phyloP scores from a whole-genome alignment of 2,329 filamentous ascomycete genomes.

The Aureobasidium sp. region DNA sequence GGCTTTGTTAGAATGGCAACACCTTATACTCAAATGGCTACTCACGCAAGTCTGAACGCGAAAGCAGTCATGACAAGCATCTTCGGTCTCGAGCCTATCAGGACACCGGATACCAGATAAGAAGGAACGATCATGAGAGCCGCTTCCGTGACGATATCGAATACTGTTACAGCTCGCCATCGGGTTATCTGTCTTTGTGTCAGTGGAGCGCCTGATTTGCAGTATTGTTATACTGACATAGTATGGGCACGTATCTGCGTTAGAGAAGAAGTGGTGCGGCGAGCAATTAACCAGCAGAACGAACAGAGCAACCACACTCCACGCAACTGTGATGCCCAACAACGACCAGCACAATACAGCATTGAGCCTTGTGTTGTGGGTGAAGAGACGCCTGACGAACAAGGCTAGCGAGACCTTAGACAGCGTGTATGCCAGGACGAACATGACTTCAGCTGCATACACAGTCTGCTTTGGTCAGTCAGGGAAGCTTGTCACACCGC shows the following conservation, averaged over 20 bases:
- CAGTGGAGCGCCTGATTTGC: not conserved
- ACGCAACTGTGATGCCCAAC: not conserved
- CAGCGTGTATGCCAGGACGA: not conserved
- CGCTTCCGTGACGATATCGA: conserved; percentile 16
- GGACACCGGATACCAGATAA: conserved; percentile 7
- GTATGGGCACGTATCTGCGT: not conserved
- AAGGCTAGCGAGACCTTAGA: conserved; percentile 17
- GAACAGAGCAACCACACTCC: not conserved
- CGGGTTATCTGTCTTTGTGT: not conserved
- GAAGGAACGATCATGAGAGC: conserved; percentile 7
- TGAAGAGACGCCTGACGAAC: conserved; percentile 17
- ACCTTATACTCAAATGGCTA: not conserved
- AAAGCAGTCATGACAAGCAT: conserved; percentile 11
- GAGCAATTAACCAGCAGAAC: conserved; percentile 3
- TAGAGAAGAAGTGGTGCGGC: not conserved
- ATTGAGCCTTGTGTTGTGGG: not conserved
- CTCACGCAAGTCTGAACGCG: conserved; percentile 7
- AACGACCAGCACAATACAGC: not conserved
- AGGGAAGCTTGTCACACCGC: not conserved
- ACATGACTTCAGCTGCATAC: not conserved
- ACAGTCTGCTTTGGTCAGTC: not conserved
- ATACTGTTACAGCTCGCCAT: conserved; percentile 11
- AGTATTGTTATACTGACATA: not conserved
- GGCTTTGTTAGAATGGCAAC: not conserved
- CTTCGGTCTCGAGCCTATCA: conserved; percentile 3